Evolutionary conservation across 371 early-diverging fungal species (phyloP), one percentile per base, ranked within the genome.

Genomic region (Rhizomucor pusillus): DNA sequence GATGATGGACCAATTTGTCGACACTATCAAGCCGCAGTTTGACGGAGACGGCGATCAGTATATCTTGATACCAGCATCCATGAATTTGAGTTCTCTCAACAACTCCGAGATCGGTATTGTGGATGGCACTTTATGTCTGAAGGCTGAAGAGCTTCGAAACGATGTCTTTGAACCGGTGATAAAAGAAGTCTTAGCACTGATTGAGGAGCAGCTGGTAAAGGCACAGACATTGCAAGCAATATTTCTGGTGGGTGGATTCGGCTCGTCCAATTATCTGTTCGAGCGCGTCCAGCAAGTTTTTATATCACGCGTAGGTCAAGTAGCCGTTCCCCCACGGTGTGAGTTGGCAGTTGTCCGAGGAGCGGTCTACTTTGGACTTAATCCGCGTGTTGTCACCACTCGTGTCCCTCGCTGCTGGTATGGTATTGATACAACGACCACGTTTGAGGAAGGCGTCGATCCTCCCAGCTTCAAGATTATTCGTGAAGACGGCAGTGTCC

Each of bases 201-300:
- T 77, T 18, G 66, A 72, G 23, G 72, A 77, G 13, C 78, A 77
- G 47, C 43, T 77, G 16, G 54, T 54, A 37, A 69, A 73, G 53
- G 71, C 66, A 13, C 65, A 65, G 1, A 50, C 60, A 5, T 48
- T 77, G 23, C 67, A 74, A 45, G 80, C 81, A 5, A 52, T 83
- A 9, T 83, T 83, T 47, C 60, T 83, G 51, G 84, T 83, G 3
- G 84, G 84, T 52, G 84, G 84, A 29, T 83, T 83, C 56, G 84
- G 84, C 11, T 76, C 79, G 20, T 80, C 81, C 53, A 76, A 75
- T 52, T 80, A 79, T 56, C 50, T 83, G 43, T 72, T 75, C 46
- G 77, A 80, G 23, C 73, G 68, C 23, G 60, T 83, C 9, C 69
- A 67, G 36, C 47, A 61, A 23, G 62, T 71, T 7, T 72, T 73